phyloP scores from a whole-genome alignment of 768 basidiomycete species.

The Suillus variegatus region DNA sequence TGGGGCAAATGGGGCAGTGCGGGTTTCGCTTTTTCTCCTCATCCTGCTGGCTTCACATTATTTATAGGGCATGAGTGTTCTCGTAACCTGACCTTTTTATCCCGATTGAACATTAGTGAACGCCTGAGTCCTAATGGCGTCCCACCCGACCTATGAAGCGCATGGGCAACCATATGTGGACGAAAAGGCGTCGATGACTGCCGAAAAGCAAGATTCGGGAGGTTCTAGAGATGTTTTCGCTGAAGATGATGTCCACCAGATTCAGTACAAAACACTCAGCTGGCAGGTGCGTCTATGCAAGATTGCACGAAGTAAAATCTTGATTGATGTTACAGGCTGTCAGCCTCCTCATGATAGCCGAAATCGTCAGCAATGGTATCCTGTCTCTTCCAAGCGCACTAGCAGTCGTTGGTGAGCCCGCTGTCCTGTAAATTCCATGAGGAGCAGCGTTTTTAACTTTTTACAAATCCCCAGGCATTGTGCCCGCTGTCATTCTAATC shows the following conservation, averaged over 20 bases:
- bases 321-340: slow-evolving; percentile 38
- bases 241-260: slow-evolving; percentile 43
- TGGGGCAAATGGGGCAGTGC: too few species aligned
- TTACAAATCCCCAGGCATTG: slow-evolving; percentile 38
- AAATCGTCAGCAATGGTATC: slow-evolving; percentile 60
- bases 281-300: slow-evolving; percentile 42
- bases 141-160: slow-evolving; percentile 7
- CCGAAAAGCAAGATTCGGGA: slow-evolving; percentile 4
- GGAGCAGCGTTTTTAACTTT: not conserved
- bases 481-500: slow-evolving; percentile 53
- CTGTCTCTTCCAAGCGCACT: slow-evolving; percentile 52
- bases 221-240: slow-evolving; percentile 42
- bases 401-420: slow-evolving; percentile 47
- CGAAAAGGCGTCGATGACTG: not conserved
- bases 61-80: not conserved
- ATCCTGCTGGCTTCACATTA: not conserved
- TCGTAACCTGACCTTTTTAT: too few species aligned
- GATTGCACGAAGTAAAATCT: not conserved
- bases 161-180: not conserved
- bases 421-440: not conserved
- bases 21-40: too few species aligned
- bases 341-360: slow-evolving; percentile 54
- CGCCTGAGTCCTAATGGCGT: not conserved
- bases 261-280: slow-evolving; percentile 53
- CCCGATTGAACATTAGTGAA: too few species aligned